Evolutionary conservation across 2,329 filamentous ascomycete genomes (phyloP).

Genomic region (Stachybotrys chartarum): DNA sequence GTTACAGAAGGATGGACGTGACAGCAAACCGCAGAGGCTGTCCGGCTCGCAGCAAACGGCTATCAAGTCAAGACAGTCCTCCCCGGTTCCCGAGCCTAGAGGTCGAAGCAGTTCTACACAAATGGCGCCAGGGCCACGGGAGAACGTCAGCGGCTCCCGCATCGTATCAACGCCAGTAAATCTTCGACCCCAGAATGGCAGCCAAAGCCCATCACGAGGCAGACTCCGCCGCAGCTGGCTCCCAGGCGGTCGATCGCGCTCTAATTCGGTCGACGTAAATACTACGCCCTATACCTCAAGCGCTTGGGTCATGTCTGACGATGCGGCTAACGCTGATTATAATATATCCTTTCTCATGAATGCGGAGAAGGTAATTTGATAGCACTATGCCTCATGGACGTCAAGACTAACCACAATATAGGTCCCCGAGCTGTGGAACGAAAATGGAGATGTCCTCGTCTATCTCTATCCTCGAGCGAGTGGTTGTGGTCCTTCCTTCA

Average conservation of each 20-base stretch:
- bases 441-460: conserved; percentile 48
- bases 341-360: conserved; percentile 43
- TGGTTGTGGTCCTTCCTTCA: conserved; percentile 51
- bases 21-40: conserved; percentile 21
- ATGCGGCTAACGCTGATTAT: conserved; percentile 43
- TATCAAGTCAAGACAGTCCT: conserved; percentile 12
- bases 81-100: conserved; percentile 28
- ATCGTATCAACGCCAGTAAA: conserved; percentile 23
- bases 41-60: conserved; percentile 17
- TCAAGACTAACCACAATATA: conserved; percentile 18
- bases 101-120: conserved; percentile 43
- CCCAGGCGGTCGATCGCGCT: conserved; percentile 39
- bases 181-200: conserved; percentile 21
- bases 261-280: conserved; percentile 34
- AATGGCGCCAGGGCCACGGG: conserved; percentile 21
- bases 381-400: conserved; percentile 3
- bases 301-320: conserved; percentile 51
- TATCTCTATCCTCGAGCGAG: conserved; percentile 47
- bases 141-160: conserved; percentile 19
- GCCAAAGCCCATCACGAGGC: conserved; percentile 37
- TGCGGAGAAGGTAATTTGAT: conserved; percentile 43
- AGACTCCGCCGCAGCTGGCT: conserved; percentile 48
- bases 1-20: conserved; percentile 22
- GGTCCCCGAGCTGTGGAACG: conserved; percentile 62
- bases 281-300: conserved; percentile 8